Percentiles rank a stretch among this genome's conserved stretches.
phyloP scores from a whole-genome alignment of 192 early-diverging fungal species.

The Coemansia pectinata region DNA sequence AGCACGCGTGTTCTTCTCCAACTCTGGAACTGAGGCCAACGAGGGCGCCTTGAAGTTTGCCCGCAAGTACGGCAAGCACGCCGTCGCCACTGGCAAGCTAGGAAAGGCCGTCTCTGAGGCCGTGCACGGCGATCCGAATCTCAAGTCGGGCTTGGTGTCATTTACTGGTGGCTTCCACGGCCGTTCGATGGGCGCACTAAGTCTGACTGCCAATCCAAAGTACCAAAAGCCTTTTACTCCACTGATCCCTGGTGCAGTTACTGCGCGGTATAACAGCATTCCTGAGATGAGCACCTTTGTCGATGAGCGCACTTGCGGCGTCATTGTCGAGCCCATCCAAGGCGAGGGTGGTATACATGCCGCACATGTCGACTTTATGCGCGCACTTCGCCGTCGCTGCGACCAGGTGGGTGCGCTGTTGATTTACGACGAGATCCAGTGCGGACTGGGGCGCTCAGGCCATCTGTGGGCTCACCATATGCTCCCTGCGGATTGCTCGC shows the following conservation, averaged over 20 bases:
- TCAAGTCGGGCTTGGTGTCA: slow-evolving; percentile 76
- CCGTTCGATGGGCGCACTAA: slow-evolving; percentile 92
- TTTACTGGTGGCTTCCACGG: slow-evolving; percentile 97
- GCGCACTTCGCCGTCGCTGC: slow-evolving; percentile 74
- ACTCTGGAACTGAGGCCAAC: slow-evolving; percentile 98
- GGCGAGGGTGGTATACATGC: slow-evolving; percentile 91
- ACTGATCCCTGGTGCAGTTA: slow-evolving; percentile 80
- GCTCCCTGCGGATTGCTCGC: slow-evolving; percentile 65
- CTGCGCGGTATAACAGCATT: slow-evolving; percentile 74
- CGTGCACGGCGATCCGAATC: slow-evolving; percentile 52
- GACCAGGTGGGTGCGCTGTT: slow-evolving; percentile 85
- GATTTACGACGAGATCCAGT: slow-evolving; percentile 97
- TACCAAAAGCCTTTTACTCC: slow-evolving; percentile 95
- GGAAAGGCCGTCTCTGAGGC: slow-evolving; percentile 49
- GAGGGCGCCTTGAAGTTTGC: slow-evolving; percentile 98
- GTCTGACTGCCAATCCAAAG: slow-evolving; percentile 90
- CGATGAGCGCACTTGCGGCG: slow-evolving; percentile 79
- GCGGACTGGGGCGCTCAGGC: slow-evolving; percentile 89
- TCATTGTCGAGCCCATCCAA: slow-evolving; percentile 96
- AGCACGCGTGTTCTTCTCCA: slow-evolving; percentile 89
- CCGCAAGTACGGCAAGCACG: slow-evolving; percentile 75
- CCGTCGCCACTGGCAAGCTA: slow-evolving; percentile 31
- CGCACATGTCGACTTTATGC: slow-evolving; percentile 74
- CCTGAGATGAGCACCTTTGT: slow-evolving; percentile 62
- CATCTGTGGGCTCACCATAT: slow-evolving; percentile 84